A percentile compares a stretch with the other conserved stretches of the same genome.
Conservation (phyloP, 495 filamentous ascomycete genomes). For the Penicillium argentinense region DNA sequence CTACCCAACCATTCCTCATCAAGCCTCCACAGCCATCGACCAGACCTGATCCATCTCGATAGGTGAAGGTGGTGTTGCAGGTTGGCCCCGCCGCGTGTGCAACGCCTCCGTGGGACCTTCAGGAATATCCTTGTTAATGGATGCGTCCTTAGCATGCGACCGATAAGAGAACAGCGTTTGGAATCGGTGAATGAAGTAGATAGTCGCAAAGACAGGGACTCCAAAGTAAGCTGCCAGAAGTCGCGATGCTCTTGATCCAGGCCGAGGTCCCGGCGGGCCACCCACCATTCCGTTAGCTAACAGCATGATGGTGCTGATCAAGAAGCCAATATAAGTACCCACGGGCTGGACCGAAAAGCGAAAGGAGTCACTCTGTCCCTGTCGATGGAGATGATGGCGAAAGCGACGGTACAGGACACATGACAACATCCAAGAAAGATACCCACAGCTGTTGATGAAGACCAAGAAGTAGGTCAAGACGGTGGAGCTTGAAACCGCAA, state of each 20-base stretch:
- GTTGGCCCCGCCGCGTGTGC: background rate
- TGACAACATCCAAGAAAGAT: slow-evolving; percentile 60
- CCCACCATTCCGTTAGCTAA: slow-evolving; percentile 55
- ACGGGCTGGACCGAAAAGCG: slow-evolving; percentile 51
- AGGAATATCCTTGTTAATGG: background rate
- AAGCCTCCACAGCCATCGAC: slow-evolving; percentile 11
- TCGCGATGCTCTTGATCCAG: slow-evolving; percentile 39
- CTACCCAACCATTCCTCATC: too few species aligned
- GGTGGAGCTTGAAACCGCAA: slow-evolving; percentile 27
- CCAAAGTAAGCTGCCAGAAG: slow-evolving; percentile 62
- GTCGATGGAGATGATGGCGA: slow-evolving; percentile 41
- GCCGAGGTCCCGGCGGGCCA: slow-evolving; percentile 42
- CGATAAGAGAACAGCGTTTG: slow-evolving; percentile 5
- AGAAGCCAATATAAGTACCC: slow-evolving; percentile 48
- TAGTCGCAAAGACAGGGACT: slow-evolving; percentile 53
- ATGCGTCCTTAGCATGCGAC: background rate
- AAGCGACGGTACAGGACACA: slow-evolving; percentile 58
- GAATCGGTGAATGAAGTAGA: slow-evolving; percentile 31
- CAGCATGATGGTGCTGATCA: slow-evolving; percentile 47
- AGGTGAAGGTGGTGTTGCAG: background rate
- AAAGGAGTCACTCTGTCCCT: slow-evolving; percentile 43
- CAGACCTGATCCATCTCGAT: slow-evolving; percentile 16
- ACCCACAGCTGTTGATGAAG: slow-evolving; percentile 58
- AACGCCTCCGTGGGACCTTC: background rate
- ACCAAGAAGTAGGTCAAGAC: slow-evolving; percentile 55